Evolutionary conservation across 441 rosid genomes (phyloP), one percentile per base, ranked within the genome.

Genomic region (Populus hybrid): DNA sequence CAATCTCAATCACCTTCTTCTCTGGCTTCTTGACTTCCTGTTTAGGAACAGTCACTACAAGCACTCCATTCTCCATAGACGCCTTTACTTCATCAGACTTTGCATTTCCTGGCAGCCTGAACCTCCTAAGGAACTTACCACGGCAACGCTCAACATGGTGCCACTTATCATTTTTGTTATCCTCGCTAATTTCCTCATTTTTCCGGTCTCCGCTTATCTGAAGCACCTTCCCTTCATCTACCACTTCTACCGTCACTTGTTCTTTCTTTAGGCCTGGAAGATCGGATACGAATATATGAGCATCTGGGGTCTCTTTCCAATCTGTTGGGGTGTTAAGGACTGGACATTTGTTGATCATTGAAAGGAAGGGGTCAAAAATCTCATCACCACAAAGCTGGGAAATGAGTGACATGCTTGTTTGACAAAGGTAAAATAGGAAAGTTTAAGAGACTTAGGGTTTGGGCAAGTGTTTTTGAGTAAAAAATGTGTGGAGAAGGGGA

Each of bases 241-340:
- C 85, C 7, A 76, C 53, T 59, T 86, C 88, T 6, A 89, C 88
- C 67, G 71, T 84, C 66, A 87, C 91, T 7, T 87, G 84, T 24
- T 89, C 87, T 70, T 89, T 89, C 75, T 78, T 85, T 6, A 89
- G 85, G 59, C 92, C 89, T 12, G 88, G 89, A 23, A 87, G 86
- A 79, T 89, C 92, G 8, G 83, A 76, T 0, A 73, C 65, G 82
- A 87, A 83, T 28, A 84, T 75, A 26, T 89, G 88, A 7, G 89
- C 88, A 3, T 86, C 82, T 1, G 85, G 85, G 68, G 92, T 89
- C 74, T 87, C 91, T 71, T 89, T 85, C 92, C 89, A 86, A 77
- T 89, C 89, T 0, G 88, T 86, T 38, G 92, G 92, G 9, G 89
- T 79, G 75, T 74, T 89, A 2, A 89, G 83, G 6, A 87, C 89